A percentile compares a stretch with the other conserved stretches of the same genome.
phyloP scores from a whole-genome alignment of 192 early-diverging fungal genomes.

The Entophlyctis luteolus region DNA sequence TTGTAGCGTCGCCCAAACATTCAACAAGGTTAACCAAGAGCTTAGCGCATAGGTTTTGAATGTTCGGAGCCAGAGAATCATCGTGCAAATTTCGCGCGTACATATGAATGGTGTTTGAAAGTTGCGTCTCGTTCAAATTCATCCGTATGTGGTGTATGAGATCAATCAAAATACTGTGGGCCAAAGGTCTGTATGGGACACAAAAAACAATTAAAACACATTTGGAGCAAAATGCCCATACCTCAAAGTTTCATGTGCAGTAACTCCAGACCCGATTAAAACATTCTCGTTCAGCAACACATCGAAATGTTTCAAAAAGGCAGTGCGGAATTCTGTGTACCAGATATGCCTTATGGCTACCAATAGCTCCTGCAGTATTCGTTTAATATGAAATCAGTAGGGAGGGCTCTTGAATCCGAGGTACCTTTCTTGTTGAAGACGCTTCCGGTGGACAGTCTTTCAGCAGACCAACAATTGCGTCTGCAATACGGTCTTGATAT shows the following conservation, averaged over 20 bases:
- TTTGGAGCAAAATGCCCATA: slow-evolving; percentile 27
- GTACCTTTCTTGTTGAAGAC: slow-evolving; percentile 82
- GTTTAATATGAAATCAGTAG: not conserved
- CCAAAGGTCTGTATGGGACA: slow-evolving; percentile 63
- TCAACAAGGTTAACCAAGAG: slow-evolving; percentile 89
- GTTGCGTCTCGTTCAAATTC: slow-evolving; percentile 75
- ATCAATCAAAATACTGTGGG: slow-evolving; percentile 93
- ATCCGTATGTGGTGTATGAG: slow-evolving; percentile 90
- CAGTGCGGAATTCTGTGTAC: slow-evolving; percentile 82
- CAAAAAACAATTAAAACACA: not conserved
- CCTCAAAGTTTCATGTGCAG: slow-evolving; percentile 85
- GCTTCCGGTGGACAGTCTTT: slow-evolving; percentile 92
- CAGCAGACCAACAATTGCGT: slow-evolving; percentile 82
- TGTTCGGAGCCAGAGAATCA: slow-evolving; percentile 77
- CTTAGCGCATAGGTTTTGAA: slow-evolving; percentile 97
- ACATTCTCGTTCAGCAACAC: slow-evolving; percentile 90
- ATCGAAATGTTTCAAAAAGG: slow-evolving; percentile 92
- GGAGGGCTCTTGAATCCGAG: not conserved
- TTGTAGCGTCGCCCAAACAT: slow-evolving; percentile 16
- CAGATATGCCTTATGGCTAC: slow-evolving; percentile 93
- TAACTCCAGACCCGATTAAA: slow-evolving; percentile 87
- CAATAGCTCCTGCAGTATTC: slow-evolving; percentile 70
- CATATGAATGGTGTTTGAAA: slow-evolving; percentile 80
- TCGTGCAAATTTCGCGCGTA: slow-evolving; percentile 94
- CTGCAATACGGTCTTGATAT: slow-evolving; percentile 78